phyloP scores from a whole-genome alignment of 2,329 filamentous ascomycete species.

The Epicoccum nigrum region DNA sequence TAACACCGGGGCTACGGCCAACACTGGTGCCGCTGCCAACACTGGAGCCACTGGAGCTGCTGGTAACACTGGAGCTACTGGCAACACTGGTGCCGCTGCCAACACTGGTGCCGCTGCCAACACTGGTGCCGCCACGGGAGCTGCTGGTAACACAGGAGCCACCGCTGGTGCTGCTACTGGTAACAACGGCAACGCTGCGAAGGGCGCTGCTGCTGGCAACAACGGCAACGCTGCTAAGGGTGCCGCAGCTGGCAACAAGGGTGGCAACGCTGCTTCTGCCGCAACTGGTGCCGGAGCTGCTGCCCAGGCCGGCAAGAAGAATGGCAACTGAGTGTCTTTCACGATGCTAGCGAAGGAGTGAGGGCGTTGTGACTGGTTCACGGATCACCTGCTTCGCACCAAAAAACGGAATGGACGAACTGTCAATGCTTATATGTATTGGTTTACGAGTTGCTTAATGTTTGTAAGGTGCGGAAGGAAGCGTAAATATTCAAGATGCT shows the following conservation, averaged over 20 bases:
- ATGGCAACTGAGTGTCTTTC: conserved; percentile 10
- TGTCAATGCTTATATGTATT: conserved; percentile 9
- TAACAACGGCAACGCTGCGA: background rate
- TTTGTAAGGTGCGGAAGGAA: background rate
- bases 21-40: background rate
- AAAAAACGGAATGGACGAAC: background rate
- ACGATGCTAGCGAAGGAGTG: conserved; percentile 5
- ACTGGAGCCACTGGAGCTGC: background rate
- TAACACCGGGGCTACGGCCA: background rate
- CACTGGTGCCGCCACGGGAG: background rate
- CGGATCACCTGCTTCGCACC: conserved; percentile 10
- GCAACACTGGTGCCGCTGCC: background rate
- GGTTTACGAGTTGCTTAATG: conserved; percentile 6
- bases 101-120: background rate
- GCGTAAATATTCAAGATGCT: conserved; percentile 18
- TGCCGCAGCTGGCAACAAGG: background rate
- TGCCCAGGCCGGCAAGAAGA: conserved; percentile 1
- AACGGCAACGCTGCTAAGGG: background rate
- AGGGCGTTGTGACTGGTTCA: conserved; percentile 19
- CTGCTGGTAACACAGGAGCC: background rate
- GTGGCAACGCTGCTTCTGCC: no score
- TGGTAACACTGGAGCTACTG: conserved; percentile 1
- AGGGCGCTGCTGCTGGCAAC: background rate
- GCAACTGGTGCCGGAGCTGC: background rate
- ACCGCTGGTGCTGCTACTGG: background rate